Percentiles rank a stretch among this genome's conserved stretches.
Conservation (phyloP, 371 early-diverging fungal species). For the Chytridiales sp. region DNA sequence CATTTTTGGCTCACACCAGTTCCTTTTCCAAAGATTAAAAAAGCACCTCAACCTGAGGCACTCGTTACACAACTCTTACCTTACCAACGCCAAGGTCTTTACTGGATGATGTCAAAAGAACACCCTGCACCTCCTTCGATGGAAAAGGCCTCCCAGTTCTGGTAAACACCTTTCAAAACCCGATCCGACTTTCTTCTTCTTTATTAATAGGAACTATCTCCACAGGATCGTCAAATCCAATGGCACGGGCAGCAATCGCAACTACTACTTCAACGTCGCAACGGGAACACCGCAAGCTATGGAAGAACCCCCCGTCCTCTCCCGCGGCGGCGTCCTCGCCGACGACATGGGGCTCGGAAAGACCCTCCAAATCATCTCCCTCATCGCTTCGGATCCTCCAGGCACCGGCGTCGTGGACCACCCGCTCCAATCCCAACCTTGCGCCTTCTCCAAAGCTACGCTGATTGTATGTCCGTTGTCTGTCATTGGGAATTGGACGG, state of each 20-base stretch:
- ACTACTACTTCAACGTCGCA: neutral
- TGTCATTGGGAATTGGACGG: slow-evolving; percentile 14
- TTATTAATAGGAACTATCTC: neutral
- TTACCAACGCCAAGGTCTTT: slow-evolving; percentile 16
- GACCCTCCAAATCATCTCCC: slow-evolving; percentile 31
- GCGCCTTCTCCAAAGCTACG: slow-evolving; percentile 26
- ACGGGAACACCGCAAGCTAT: neutral
- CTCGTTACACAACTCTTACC: slow-evolving; percentile 6
- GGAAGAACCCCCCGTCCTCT: neutral
- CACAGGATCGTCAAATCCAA: neutral
- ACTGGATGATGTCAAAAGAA: slow-evolving; percentile 10
- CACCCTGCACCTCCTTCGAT: slow-evolving; percentile 5
- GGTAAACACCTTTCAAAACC: neutral
- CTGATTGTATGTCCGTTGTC: slow-evolving; percentile 33
- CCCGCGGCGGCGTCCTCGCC: slow-evolving; percentile 25
- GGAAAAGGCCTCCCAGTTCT: slow-evolving; percentile 5
- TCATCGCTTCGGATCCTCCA: slow-evolving; percentile 14
- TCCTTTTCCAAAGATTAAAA: neutral
- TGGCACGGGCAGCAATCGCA: too few relatives aligned
- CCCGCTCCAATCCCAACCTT: neutral
- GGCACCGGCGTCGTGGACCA: slow-evolving; percentile 6
- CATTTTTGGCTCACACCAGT: neutral
- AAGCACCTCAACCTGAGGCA: slow-evolving; percentile 9
- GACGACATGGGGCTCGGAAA: slow-evolving; percentile 39
- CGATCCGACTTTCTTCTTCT: neutral